A percentile compares a stretch with the other conserved stretches of the same genome.
phyloP scores from a whole-genome alignment of 2,329 filamentous ascomycete species.

The Colletotrichum noveboracense region DNA sequence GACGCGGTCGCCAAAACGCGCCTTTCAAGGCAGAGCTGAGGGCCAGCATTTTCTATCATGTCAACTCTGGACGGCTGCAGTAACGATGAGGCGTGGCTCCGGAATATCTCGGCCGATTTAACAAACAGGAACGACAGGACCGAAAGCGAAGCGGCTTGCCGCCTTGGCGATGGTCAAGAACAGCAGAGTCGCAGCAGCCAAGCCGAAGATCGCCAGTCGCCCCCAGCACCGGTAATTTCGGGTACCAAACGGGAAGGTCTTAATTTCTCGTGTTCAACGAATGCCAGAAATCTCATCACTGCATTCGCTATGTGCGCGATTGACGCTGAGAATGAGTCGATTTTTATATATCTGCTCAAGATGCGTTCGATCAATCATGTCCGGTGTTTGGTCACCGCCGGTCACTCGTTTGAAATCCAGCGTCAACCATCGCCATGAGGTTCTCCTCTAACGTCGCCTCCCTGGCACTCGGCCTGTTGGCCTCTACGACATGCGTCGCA shows the following conservation, averaged over 20 bases:
- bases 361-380: background rate
- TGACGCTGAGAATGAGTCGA: background rate
- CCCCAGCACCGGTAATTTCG: background rate
- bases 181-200: background rate
- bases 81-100: background rate
- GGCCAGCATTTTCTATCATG: background rate
- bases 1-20: background rate
- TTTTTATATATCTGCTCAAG: background rate
- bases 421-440: constrained; percentile 6
- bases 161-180: background rate
- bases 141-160: background rate
- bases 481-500: background rate
- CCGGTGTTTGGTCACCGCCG: background rate
- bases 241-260: constrained; percentile 4
- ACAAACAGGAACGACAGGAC: background rate
- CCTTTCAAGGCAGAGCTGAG: background rate
- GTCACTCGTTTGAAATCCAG: constrained; percentile 3
- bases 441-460: background rate
- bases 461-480: background rate
- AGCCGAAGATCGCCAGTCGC: background rate
- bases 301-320: background rate
- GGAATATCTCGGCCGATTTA: background rate
- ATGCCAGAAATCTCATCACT: background rate
- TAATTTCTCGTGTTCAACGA: constrained; percentile 13
- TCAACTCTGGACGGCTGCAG: background rate